A percentile compares a stretch with the other conserved stretches of the same genome.
phyloP scores from a whole-genome alignment of 208 protist species.

The Herpetomonas samuelpessoai region DNA sequence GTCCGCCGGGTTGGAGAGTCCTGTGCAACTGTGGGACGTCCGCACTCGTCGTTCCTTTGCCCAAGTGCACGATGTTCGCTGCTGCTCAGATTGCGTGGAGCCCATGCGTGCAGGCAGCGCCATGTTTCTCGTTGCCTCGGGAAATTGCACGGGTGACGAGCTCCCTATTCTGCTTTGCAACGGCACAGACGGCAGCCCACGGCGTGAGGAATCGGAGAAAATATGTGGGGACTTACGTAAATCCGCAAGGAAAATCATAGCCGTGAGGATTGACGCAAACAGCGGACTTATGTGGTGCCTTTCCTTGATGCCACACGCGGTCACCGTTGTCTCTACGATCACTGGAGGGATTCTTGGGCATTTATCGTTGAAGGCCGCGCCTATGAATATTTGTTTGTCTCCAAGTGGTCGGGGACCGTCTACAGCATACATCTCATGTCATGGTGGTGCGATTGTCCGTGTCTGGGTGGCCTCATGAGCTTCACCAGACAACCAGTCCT shows the following conservation, averaged over 20 bases:
- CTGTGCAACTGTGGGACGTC: conserved; percentile 89
- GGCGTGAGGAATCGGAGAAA: conserved; percentile 28
- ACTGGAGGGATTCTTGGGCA: conserved; percentile 35
- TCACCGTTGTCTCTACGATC: conserved; percentile 34
- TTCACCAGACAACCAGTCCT: too few species aligned
- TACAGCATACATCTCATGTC: too few species aligned
- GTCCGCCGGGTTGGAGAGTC: conserved; percentile 87
- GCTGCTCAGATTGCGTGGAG: conserved; percentile 77
- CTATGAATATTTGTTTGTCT: too few species aligned
- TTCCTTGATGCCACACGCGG: conserved; percentile 23
- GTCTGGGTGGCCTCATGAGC: too few species aligned
- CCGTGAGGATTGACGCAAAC: conserved; percentile 33
- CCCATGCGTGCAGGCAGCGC: conserved; percentile 37
- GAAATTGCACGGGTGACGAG: conserved; percentile 11
- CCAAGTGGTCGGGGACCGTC: too few species aligned
- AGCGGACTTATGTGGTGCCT: conserved; percentile 49
- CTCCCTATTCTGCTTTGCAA: conserved; percentile 76
- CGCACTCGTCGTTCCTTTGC: conserved; percentile 40
- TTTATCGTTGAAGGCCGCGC: conserved; percentile 17
- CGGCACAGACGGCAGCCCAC: conserved; percentile 21
- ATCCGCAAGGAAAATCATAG: conserved; percentile 17
- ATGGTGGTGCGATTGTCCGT: too few species aligned
- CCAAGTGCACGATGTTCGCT: conserved; percentile 47
- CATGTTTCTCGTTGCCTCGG: conserved; percentile 59
- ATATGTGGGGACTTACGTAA: conserved; percentile 27